Evolutionary conservation across 1,284 basidiomycete species (phyloP).

Genomic region (Apiotrichum veenhuisii): DNA sequence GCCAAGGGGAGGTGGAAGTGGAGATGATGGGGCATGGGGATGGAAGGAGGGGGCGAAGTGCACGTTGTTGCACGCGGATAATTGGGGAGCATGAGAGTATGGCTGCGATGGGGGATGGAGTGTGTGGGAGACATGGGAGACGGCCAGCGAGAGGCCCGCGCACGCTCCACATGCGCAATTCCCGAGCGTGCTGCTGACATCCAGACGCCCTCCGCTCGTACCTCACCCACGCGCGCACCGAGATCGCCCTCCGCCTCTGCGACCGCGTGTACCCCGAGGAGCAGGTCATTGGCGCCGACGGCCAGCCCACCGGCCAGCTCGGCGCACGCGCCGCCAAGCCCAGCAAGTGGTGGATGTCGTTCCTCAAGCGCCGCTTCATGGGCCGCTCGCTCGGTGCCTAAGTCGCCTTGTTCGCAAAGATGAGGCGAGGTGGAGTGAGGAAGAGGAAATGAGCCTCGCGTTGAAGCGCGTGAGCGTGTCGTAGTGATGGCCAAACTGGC

Average conservation of each 20-base stretch:
- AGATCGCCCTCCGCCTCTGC: constrained; percentile 78
- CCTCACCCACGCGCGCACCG: constrained; percentile 86
- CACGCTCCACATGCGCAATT: too few species aligned
- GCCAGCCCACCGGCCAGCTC: constrained; percentile 57
- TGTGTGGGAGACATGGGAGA: too few species aligned
- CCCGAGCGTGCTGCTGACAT: constrained; percentile 2
- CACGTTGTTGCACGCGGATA: too few species aligned
- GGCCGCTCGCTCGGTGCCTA: constrained; percentile 14
- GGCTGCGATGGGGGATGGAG: too few species aligned
- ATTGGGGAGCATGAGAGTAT: too few species aligned
- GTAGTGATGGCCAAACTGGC: too few species aligned
- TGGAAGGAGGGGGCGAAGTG: too few species aligned
- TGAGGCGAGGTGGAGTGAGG: background rate
- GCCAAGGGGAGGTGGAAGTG: background rate
- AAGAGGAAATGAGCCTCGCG: too few species aligned
- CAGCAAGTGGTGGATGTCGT: constrained; percentile 99
- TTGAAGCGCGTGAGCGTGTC: too few species aligned
- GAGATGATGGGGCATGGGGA: background rate
- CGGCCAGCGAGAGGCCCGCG: background rate
- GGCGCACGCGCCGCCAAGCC: constrained; percentile 58
- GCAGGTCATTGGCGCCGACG: constrained; percentile 42
- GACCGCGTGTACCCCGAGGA: constrained; percentile 70
- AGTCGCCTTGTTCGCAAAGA: background rate
- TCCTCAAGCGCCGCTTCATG: constrained; percentile 72
- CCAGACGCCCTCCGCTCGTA: constrained; percentile 68